A percentile compares a stretch with the other conserved stretches of the same genome.
Evolutionary conservation across 495 filamentous ascomycete genomes (phyloP).

Genomic region (Aspergillus incahuasiensis): DNA sequence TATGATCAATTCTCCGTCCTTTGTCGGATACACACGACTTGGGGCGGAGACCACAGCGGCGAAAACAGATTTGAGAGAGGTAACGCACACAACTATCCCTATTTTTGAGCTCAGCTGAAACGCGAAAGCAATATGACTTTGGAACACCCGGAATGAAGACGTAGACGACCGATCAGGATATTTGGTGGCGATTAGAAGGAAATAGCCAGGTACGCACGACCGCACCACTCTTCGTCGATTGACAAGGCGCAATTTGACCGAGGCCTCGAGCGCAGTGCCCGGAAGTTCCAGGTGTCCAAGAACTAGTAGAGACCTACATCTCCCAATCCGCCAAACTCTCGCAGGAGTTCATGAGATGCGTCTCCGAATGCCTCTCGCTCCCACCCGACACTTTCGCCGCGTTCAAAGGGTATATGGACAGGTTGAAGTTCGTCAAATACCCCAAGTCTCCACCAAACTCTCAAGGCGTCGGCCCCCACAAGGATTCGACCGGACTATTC

Average conservation of each 20-base stretch:
- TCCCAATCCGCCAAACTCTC: constrained; percentile 62
- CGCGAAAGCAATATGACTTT: constrained; percentile 40
- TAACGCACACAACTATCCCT: background rate
- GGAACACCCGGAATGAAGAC: constrained; percentile 32
- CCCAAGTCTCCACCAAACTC: constrained; percentile 62
- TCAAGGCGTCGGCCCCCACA: constrained; percentile 83
- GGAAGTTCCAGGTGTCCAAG: constrained; percentile 55
- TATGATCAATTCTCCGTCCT: constrained; percentile 75
- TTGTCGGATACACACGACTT: constrained; percentile 47
- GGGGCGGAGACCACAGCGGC: constrained; percentile 45
- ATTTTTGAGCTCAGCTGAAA: background rate
- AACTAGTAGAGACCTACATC: constrained; percentile 79
- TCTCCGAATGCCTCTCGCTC: constrained; percentile 79
- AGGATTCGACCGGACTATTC: constrained; percentile 70
- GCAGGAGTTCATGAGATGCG: constrained; percentile 68
- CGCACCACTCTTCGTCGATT: background rate
- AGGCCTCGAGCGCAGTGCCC: constrained; percentile 39
- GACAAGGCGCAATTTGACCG: background rate
- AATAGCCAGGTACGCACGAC: constrained; percentile 27
- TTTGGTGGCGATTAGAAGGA: constrained; percentile 54
- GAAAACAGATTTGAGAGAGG: constrained; percentile 40
- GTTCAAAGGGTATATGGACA: constrained; percentile 86
- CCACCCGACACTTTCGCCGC: constrained; percentile 67
- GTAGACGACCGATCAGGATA: constrained; percentile 64
- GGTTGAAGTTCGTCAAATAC: constrained; percentile 91